Evolutionary conservation across 2,329 filamentous ascomycete genomes (phyloP).

Genomic region (Arthrobotrys megalospora): DNA sequence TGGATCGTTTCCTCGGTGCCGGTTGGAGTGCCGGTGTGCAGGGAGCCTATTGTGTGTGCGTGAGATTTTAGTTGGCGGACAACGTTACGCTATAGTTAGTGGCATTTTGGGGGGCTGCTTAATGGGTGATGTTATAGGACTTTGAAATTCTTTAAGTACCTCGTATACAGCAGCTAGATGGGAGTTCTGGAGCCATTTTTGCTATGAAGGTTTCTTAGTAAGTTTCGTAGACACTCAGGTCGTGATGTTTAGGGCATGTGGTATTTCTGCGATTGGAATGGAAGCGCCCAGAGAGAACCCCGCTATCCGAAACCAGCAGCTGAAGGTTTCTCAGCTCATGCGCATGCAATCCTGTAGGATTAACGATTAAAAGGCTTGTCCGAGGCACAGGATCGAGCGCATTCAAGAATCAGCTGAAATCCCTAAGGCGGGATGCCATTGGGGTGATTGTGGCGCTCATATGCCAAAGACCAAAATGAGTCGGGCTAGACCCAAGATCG

Average conservation of each 20-base stretch:
- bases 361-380: background rate
- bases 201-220: background rate
- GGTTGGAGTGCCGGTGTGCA: conserved; percentile 69
- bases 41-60: conserved; percentile 65
- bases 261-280: conserved; percentile 25
- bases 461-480: background rate
- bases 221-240: background rate
- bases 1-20: conserved; percentile 70
- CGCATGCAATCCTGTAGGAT: background rate
- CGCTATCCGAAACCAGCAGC: conserved; percentile 14
- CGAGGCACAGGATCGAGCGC: background rate
- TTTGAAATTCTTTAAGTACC: conserved; percentile 10
- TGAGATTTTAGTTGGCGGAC: conserved; percentile 21
- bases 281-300: background rate
- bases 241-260: background rate
- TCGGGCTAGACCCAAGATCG: conserved; percentile 8
- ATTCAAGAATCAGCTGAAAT: background rate
- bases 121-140: conserved; percentile 1
- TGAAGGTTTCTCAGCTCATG: background rate
- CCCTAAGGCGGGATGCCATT: background rate
- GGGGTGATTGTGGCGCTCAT: background rate
- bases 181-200: conserved; percentile 42
- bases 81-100: conserved; percentile 1
- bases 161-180: conserved; percentile 50
- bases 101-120: background rate